Conservation (phyloP, 1,284 basidiomycete species). For the Microbotryum scabiosae region DNA sequence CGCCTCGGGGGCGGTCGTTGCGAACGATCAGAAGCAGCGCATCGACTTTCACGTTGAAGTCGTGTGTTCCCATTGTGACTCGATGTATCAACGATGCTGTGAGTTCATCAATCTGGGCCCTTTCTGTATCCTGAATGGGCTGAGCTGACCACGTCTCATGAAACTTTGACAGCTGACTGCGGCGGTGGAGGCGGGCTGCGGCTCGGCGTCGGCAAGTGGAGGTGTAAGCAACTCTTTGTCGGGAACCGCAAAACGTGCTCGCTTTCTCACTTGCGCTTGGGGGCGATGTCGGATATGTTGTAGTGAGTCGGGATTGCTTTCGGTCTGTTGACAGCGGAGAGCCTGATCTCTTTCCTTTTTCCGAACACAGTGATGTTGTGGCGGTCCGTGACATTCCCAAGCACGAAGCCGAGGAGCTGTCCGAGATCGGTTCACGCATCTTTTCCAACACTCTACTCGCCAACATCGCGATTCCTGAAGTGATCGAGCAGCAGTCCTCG, state of each 20-base stretch:
- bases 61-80: constrained; percentile 22
- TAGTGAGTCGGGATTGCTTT: background rate
- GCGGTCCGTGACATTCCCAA: constrained; percentile 7
- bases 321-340: background rate
- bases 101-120: constrained; percentile 1
- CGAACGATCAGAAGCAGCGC: background rate
- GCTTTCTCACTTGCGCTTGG: constrained; percentile 38
- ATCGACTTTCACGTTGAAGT: constrained; percentile 27
- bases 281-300: constrained; percentile 12
- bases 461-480: constrained; percentile 21
- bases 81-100: constrained; percentile 24
- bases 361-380: constrained; percentile 4
- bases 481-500: constrained; percentile 21
- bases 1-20: constrained; percentile 16
- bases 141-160: background rate
- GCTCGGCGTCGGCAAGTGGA: constrained; percentile 45
- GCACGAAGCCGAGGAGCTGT: constrained; percentile 14
- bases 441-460: constrained; percentile 18
- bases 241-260: constrained; percentile 43
- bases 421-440: constrained; percentile 1
- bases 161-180: constrained; percentile 8
- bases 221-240: constrained; percentile 44
- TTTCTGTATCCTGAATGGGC: background rate
- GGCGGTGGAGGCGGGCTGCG: constrained; percentile 41
- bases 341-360: background rate